Conservation (phyloP, 2,329 filamentous ascomycete species). For the Diaporthe citri region DNA sequence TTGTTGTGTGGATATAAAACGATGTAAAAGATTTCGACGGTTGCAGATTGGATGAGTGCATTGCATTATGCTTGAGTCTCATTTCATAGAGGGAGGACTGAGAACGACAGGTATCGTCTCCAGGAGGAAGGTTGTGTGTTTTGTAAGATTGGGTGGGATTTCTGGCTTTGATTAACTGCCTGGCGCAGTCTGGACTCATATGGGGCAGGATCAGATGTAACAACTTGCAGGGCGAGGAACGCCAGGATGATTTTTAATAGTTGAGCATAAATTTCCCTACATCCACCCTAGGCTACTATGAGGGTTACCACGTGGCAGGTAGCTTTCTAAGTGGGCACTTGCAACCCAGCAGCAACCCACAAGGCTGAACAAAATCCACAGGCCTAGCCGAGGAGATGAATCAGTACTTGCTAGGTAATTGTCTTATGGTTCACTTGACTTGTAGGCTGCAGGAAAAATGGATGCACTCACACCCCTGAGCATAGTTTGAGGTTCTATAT, state of each 20-base stretch:
- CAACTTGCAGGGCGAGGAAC: conserved; percentile 9
- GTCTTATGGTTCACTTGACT: no score
- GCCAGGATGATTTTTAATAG: not conserved
- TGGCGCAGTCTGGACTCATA: conserved; percentile 9
- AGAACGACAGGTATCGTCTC: conserved; percentile 1
- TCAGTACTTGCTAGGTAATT: no score
- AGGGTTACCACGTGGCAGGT: not conserved
- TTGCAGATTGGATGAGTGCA: conserved; percentile 8
- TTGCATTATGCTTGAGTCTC: conserved; percentile 3
- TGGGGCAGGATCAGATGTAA: not conserved
- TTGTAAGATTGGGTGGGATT: conserved; percentile 4
- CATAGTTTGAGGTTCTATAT: no score
- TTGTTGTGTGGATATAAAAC: conserved; percentile 14
- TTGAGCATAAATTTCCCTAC: not conserved
- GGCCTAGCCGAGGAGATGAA: not conserved
- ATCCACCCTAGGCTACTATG: not conserved
- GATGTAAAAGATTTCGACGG: conserved; percentile 24
- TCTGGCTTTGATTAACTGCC: conserved; percentile 31
- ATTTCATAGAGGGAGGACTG: not conserved
- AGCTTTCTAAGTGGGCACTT: not conserved
- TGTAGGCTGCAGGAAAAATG: no score
- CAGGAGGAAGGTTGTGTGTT: not conserved
- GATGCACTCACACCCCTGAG: no score
- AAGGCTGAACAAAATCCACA: not conserved
- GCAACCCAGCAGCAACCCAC: no score